These are phyloP conservation scores for Acanthamoeba healyi DNA, from an alignment of 208 protist genomes.

Conservation along the genomic window DNA sequence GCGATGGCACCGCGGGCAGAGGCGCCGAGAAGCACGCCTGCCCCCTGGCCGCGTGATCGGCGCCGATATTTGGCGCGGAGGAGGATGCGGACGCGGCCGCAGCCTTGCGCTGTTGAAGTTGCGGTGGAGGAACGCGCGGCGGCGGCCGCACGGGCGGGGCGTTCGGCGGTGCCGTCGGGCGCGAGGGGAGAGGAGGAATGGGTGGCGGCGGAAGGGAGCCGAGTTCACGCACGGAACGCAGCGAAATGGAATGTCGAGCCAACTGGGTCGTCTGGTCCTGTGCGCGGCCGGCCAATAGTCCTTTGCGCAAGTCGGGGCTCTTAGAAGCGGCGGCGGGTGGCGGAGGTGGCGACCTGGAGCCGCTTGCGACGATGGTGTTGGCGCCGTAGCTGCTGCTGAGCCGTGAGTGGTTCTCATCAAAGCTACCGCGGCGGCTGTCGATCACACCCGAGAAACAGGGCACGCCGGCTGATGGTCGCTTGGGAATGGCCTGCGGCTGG, in stretches of 20 bases:
- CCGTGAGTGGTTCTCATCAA: neutral
- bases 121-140: neutral
- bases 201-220: neutral
- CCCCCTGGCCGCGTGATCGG: neutral
- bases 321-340: neutral
- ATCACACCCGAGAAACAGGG: conserved; percentile 9
- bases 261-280: neutral
- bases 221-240: neutral
- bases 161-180: neutral
- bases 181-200: neutral
- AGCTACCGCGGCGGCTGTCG: neutral
- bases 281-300: neutral
- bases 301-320: too few relatives aligned
- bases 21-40: too few relatives aligned
- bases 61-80: neutral
- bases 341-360: neutral
- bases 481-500: neutral
- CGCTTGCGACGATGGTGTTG: conserved; percentile 2
- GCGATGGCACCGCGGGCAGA: neutral
- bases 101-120: neutral
- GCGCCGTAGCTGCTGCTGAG: conserved; percentile 46
- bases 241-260: neutral
- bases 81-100: neutral
- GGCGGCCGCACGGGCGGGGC: neutral
- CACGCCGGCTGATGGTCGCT: neutral